These are phyloP conservation scores for Fusarium nisikadoi DNA, from an alignment of 2,329 filamentous ascomycete species.

Conservation along the genomic window DNA sequence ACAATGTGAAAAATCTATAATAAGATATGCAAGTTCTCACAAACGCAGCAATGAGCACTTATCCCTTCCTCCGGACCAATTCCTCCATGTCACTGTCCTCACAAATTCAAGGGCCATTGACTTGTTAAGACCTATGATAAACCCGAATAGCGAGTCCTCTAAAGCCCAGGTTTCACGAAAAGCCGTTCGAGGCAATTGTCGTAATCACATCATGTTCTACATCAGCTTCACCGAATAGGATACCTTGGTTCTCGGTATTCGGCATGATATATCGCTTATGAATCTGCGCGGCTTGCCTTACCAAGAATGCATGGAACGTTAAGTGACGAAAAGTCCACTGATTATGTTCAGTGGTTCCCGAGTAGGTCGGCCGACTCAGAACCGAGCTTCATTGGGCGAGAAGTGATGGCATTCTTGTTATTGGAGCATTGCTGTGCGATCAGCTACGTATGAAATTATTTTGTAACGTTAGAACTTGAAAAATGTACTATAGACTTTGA, in stretches of 20 bases:
- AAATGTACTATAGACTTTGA: not conserved
- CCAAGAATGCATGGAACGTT: constrained; percentile 26
- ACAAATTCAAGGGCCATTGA: not conserved
- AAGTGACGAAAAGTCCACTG: not conserved
- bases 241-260: constrained; percentile 4
- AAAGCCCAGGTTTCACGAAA: not conserved
- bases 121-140: not conserved
- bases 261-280: constrained; percentile 16
- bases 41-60: not conserved
- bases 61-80: not conserved
- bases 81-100: not conserved
- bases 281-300: constrained; percentile 26
- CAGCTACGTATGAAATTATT: too few relatives aligned
- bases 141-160: not conserved
- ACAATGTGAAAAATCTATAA: not conserved
- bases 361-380: constrained; percentile 9
- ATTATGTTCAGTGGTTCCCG: not conserved
- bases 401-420: not conserved
- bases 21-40: not conserved
- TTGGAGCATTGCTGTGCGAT: not conserved
- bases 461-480: not conserved
- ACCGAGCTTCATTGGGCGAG: not conserved
- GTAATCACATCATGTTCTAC: not conserved
- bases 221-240: not conserved
- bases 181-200: not conserved